Base-by-base conservation (phyloP, 140 eudicot species). In the Bidens hawaiensis region DNA sequence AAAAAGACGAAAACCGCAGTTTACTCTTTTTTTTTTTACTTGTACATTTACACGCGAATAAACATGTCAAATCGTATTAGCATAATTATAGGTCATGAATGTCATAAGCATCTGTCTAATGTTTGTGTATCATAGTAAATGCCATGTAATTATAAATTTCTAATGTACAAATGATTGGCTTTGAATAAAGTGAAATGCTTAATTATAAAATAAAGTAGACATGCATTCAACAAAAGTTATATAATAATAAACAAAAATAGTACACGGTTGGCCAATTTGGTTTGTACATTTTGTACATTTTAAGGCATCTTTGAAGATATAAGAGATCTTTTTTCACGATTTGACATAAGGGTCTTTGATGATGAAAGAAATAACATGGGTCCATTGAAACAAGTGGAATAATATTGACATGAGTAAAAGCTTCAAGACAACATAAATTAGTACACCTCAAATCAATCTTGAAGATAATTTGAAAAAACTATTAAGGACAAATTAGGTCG, bases 311-410 rank as follows among this genome's bases (percentile, higher is more conserved):
- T 36, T 13, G 11, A 36, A 36, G 11, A 1, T 8, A 9, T 1
- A 34, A 6, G 10, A 36, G 11, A 36, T 36, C 4, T 30, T 36
- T 36, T 8, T 6, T 36, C 13, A 36, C 42, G 42, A 36, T 36
- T 36, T 36, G 14, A 36, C 42, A 36, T 8, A 14, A 14, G 42
- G 11, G 42, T 36, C 14, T 34, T 3, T 38, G 34, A 16, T n/a
- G 22, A 12, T 25, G 26, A 71, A 52, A 61, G 25, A 51, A 52
- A 62, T 21, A 49, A 62, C 55, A 52, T 8, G 10, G 57, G 47
- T 41, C 56, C 4, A 25, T 51, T 51, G 21, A 36, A 13, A 11
- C 65, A 3, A 12, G 15, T 30, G 33, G 47, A 43, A 25, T 17
- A 25, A 62, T n/a, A 21, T 11, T 19, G 23, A 61, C 51, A 30